Evolutionary conservation across 768 basidiomycete species (phyloP), one percentile per base, ranked within the genome.

Genomic region (Daedaleopsis sinensis): DNA sequence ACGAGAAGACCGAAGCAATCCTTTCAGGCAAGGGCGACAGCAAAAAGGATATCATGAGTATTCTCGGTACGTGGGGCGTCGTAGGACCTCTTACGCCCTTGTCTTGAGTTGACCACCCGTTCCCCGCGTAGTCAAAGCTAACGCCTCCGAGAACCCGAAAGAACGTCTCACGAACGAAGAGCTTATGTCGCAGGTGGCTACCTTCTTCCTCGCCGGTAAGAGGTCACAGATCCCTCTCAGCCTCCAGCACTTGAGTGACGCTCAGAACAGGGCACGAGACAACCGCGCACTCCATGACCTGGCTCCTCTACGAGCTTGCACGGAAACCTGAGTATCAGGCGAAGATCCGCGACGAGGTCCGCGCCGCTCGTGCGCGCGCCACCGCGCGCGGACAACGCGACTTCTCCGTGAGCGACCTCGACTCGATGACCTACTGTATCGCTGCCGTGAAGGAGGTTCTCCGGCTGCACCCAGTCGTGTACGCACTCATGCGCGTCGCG

Each of bases 251-350:
- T 59, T n/a, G n/a, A n/a, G n/a, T n/a, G n/a, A n/a, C 18, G 66
- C 67, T 3, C 63, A 68, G 52, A 65, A 61, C 64, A 8, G 64
- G 57, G 8, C 64, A 65, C 36, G 64, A 65, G 27, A 65, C 64
- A 18, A 65, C 64, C 1, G 27, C 64, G 2, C 57, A 16, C n/a
- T 59, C 64, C 8, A 24, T 65, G 21, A 42, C 48, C 1, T 65
- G 51, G 53, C 27, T 62, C 37, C 19, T 62, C 6, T 62, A 59
- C 44, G 64, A 65, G 55, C 57, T 57, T 24, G 63, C 64, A 11
- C 18, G 27, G 38, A 32, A 58, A 15, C 64, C 59, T 5, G 61
- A 56, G 36, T 62, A 55, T 8, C 63, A 59, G 39, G 47, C 37
- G 3, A 48, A 46, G 35, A 59, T 70, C 13, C 66, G 65, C 19